Percentiles rank a stretch among this genome's conserved stretches.
Evolutionary conservation across 495 filamentous ascomycete species (phyloP).

Genomic region (Tuber umbilicatum): DNA sequence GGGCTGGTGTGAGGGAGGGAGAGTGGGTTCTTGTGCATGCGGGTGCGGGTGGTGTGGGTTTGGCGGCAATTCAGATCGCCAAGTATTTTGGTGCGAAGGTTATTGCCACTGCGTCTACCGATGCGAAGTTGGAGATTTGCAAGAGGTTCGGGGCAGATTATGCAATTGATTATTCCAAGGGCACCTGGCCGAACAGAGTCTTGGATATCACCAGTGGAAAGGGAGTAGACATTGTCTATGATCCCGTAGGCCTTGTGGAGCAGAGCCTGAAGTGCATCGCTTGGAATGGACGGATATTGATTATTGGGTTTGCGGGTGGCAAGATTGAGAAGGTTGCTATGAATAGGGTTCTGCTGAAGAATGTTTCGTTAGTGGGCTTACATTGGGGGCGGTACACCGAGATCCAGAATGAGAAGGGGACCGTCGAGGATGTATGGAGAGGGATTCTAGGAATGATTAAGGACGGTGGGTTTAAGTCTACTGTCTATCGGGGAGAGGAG

Average conservation of each 20-base stretch:
- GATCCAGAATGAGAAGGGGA: constrained; percentile 63
- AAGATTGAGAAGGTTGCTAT: constrained; percentile 83
- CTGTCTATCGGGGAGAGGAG: constrained; percentile 58
- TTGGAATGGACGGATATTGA: constrained; percentile 81
- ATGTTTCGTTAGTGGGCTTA: constrained; percentile 80
- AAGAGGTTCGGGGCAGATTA: constrained; percentile 76
- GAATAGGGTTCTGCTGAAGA: constrained; percentile 83
- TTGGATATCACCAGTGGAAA: constrained; percentile 62
- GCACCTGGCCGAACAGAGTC: constrained; percentile 69
- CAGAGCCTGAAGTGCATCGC: constrained; percentile 75
- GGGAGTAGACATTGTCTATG: constrained; percentile 85
- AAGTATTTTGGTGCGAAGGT: constrained; percentile 86
- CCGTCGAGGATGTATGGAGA: constrained; percentile 67
- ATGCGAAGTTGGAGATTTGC: constrained; percentile 72
- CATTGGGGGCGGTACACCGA: constrained; percentile 84
- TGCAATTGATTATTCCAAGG: constrained; percentile 64
- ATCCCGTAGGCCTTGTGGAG: constrained; percentile 83
- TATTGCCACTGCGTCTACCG: constrained; percentile 75
- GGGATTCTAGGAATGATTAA: constrained; percentile 70
- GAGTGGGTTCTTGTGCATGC: constrained; percentile 90
- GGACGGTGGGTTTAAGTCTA: constrained; percentile 71
- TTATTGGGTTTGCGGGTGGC: constrained; percentile 87
- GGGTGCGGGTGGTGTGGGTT: constrained; percentile 82
- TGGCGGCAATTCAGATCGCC: constrained; percentile 88
- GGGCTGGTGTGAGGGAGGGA: constrained; percentile 67